Evolutionary conservation across 768 basidiomycete species (phyloP).

Genomic region (Tricholoma bakamatsutake): DNA sequence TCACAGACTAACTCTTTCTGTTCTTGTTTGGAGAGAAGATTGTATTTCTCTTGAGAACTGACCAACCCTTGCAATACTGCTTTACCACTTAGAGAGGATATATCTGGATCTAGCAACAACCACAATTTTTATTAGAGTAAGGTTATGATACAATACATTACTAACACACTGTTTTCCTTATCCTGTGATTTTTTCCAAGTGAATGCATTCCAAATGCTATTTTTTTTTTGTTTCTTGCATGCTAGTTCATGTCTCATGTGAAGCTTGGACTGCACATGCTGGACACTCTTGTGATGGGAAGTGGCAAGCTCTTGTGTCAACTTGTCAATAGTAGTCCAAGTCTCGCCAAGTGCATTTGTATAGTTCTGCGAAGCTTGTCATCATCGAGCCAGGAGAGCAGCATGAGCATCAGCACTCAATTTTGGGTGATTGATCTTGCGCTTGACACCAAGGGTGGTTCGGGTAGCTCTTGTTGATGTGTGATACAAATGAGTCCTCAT

Average conservation of each 20-base stretch:
- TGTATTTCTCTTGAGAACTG: neutral
- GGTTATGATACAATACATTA: neutral
- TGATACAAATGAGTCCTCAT: neutral
- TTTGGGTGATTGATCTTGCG: neutral
- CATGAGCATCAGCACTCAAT: neutral
- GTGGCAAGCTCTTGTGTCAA: neutral
- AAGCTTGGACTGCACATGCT: conserved; percentile 3
- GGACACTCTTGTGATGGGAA: neutral
- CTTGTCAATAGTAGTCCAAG: neutral
- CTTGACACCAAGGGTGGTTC: neutral
- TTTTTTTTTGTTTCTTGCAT: conserved; percentile 2
- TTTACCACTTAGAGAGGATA: neutral
- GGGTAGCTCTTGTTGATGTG: neutral
- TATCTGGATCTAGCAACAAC: neutral
- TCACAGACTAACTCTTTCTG: neutral
- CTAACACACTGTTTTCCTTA: conserved; percentile 8
- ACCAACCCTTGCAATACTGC: neutral
- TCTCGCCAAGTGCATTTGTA: neutral
- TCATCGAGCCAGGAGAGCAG: neutral
- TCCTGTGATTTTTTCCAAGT: neutral
- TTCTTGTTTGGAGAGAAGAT: neutral
- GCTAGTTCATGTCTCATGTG: neutral
- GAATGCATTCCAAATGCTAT: neutral
- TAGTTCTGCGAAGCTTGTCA: neutral
- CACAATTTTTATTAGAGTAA: neutral